These are phyloP conservation scores for Posidonia oceanica DNA, from an alignment of 116 monocot species.

Conservation along the genomic window DNA sequence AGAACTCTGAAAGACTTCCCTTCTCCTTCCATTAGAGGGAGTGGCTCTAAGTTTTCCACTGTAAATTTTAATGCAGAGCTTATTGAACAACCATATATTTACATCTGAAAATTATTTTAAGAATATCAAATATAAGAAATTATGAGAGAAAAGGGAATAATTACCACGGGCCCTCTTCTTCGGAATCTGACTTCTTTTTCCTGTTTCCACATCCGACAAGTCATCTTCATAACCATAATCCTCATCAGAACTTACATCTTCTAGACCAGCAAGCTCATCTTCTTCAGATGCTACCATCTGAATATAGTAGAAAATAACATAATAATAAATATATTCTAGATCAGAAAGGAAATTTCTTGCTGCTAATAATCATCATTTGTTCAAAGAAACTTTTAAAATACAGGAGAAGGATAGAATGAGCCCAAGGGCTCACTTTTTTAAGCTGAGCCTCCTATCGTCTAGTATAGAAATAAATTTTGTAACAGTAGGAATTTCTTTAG, in stretches of 20 bases:
- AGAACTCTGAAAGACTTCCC: conserved; percentile 76
- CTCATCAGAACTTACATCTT: conserved; percentile 76
- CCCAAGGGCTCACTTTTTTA: too few relatives aligned
- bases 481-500: too few relatives aligned
- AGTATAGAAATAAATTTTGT: too few relatives aligned
- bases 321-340: too few relatives aligned
- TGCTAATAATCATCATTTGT: not conserved
- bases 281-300: conserved; percentile 84
- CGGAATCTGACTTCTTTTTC: conserved; percentile 37
- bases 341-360: not conserved
- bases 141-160: conserved; percentile 6
- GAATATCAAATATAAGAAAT: not conserved
- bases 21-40: conserved; percentile 90
- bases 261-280: conserved; percentile 50
- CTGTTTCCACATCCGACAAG: conserved; percentile 57
- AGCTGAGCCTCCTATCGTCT: not conserved
- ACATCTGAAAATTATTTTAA: conserved; percentile 1
- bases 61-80: conserved; percentile 1
- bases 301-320: not conserved
- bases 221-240: conserved; percentile 89
- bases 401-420: not conserved
- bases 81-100: not conserved
- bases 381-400: not conserved
- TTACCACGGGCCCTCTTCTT: conserved; percentile 70
- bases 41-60: conserved; percentile 44